Percentiles rank a stretch among this genome's conserved stretches.
Evolutionary conservation across 2,329 filamentous ascomycete genomes (phyloP).

Genomic region (Cytospora mali): DNA sequence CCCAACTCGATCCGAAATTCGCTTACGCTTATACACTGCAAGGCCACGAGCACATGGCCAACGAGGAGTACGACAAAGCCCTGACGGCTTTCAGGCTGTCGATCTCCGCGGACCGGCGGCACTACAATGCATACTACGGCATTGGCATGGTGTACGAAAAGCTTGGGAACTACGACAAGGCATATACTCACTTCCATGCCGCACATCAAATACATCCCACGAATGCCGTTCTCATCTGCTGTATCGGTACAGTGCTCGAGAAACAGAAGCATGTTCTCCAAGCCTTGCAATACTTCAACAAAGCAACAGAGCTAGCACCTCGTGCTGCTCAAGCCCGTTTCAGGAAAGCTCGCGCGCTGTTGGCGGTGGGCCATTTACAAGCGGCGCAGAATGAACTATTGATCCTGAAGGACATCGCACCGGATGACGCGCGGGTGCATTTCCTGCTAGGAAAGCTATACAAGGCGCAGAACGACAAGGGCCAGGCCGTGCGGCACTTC

Average conservation of each 20-base stretch:
- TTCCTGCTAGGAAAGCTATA: slow-evolving; percentile 89
- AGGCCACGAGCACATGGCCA: slow-evolving; percentile 92
- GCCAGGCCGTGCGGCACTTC: slow-evolving; percentile 86
- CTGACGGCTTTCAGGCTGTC: slow-evolving; percentile 83
- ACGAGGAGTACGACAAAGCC: slow-evolving; percentile 97
- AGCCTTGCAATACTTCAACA: slow-evolving; percentile 79
- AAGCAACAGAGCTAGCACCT: slow-evolving; percentile 81
- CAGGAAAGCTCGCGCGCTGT: slow-evolving; percentile 86
- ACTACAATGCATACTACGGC: slow-evolving; percentile 99
- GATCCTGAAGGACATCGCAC: slow-evolving; percentile 86
- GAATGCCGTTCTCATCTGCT: slow-evolving; percentile 89
- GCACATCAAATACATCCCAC: slow-evolving; percentile 90
- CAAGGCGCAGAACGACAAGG: slow-evolving; percentile 71
- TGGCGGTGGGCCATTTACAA: slow-evolving; percentile 72
- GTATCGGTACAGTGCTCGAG: slow-evolving; percentile 87
- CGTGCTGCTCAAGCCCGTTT: slow-evolving; percentile 82
- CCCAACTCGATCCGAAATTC: slow-evolving; percentile 85
- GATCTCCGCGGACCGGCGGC: slow-evolving; percentile 81
- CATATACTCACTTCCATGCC: slow-evolving; percentile 86
- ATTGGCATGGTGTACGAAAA: slow-evolving; percentile 83
- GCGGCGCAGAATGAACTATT: slow-evolving; percentile 80
- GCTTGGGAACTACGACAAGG: slow-evolving; percentile 86
- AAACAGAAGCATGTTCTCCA: slow-evolving; percentile 80
- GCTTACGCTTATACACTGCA: slow-evolving; percentile 96
- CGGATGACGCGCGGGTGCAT: slow-evolving; percentile 94